Evolutionary conservation across 208 protist genomes (phyloP).

Genomic region (Leishmania mexicana): DNA sequence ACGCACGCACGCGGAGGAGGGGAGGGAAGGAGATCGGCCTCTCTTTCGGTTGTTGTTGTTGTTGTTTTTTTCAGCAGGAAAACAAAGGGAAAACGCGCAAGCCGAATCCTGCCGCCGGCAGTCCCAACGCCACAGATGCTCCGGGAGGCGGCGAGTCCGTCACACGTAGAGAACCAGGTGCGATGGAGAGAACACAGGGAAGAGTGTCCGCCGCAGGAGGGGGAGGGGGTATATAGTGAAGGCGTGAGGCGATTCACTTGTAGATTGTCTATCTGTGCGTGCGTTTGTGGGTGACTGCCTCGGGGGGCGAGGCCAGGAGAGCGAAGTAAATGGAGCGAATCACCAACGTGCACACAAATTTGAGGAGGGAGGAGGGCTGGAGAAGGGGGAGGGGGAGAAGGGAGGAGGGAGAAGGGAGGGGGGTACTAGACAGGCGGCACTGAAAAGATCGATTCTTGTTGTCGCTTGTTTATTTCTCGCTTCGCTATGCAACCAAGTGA

Average conservation of each 20-base stretch:
- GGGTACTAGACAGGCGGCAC: background rate
- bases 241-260: background rate
- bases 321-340: background rate
- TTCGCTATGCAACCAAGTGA: background rate
- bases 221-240: background rate
- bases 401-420: too few species aligned
- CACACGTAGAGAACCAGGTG: too few species aligned
- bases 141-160: too few species aligned
- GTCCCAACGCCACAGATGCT: too few species aligned
- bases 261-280: background rate
- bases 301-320: background rate
- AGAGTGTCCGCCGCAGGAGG: background rate
- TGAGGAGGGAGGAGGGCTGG: background rate
- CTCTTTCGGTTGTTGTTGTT: too few species aligned
- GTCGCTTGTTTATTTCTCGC: background rate
- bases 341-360: background rate
- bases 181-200: too few species aligned
- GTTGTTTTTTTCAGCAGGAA: too few species aligned
- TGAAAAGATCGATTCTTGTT: background rate
- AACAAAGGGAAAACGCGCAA: too few species aligned
- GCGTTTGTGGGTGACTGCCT: background rate
- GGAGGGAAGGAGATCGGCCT: too few species aligned
- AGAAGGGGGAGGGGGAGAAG: background rate
- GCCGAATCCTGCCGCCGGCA: too few species aligned
- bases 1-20: too few species aligned